Evolutionary conservation across 805 yeast genomes (phyloP).

Genomic region (Ogataea pignaliae): DNA sequence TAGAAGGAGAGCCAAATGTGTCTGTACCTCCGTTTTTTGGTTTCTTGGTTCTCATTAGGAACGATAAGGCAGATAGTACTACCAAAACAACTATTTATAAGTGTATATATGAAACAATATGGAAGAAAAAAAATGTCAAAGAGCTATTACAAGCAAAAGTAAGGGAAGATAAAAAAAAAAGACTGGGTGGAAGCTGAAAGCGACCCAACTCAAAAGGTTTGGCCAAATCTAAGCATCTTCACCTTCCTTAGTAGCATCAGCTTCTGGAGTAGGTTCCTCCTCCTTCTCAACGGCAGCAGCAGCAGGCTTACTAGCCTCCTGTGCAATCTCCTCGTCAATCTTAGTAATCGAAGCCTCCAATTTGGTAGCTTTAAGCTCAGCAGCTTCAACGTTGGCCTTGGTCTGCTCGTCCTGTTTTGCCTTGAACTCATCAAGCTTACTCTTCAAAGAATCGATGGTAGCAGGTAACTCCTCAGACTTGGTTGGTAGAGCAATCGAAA

Average conservation of each 20-base stretch:
- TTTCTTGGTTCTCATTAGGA: no score
- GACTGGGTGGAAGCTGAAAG: no score
- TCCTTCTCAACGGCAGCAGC: constrained; percentile 13
- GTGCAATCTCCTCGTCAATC: constrained; percentile 23
- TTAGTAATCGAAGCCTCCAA: constrained; percentile 45
- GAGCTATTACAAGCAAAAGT: no score
- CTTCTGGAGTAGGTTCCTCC: constrained; percentile 4
- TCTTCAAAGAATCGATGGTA: constrained; percentile 63
- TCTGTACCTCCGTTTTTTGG: no score
- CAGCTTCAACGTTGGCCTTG: constrained; percentile 65
- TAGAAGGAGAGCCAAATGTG: no score
- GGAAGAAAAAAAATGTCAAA: no score
- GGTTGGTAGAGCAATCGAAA: constrained; percentile 76
- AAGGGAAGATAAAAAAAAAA: no score
- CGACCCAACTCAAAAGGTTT: no score
- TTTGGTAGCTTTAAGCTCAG: constrained; percentile 71
- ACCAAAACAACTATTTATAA: no score
- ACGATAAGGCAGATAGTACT: no score
- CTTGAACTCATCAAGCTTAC: constrained; percentile 64
- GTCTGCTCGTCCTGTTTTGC: constrained; percentile 79
- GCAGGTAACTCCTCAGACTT: constrained; percentile 64
- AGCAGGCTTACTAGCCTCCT: no score
- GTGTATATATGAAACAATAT: no score
- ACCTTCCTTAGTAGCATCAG: constrained; percentile 15
- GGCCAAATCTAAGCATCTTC: not conserved